These are phyloP conservation scores for Colletotrichum tamarilloi DNA, from an alignment of 2,329 filamentous ascomycete species.

Conservation along the genomic window DNA sequence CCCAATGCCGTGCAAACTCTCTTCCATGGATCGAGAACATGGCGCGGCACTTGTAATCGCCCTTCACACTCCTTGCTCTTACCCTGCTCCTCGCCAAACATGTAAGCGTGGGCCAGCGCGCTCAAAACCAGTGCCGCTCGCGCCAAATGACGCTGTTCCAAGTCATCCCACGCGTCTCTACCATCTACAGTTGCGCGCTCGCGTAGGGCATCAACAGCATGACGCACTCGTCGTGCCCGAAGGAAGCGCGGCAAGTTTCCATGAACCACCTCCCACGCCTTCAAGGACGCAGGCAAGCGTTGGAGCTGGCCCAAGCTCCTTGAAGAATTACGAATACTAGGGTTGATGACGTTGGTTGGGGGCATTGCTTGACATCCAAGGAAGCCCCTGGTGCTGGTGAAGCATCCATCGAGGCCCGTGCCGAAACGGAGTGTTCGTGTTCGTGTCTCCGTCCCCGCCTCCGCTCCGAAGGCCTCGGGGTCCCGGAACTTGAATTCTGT, in stretches of 20 bases:
- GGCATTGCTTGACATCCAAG: background rate
- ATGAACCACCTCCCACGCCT: constrained; percentile 29
- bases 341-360: background rate
- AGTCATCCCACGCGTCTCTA: constrained; percentile 1
- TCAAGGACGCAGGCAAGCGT: constrained; percentile 18
- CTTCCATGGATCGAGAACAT: constrained; percentile 17
- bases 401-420: constrained; percentile 25
- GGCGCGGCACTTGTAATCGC: constrained; percentile 7
- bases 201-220: constrained; percentile 21
- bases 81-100: constrained; percentile 16
- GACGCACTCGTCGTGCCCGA: constrained; percentile 13
- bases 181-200: background rate
- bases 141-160: constrained; percentile 18
- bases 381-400: constrained; percentile 14
- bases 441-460: background rate
- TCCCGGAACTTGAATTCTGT: constrained; percentile 14
- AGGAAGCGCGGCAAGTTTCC: constrained; percentile 8
- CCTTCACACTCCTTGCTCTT: background rate
- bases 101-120: constrained; percentile 28
- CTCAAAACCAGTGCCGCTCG: constrained; percentile 25
- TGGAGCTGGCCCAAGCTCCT: background rate
- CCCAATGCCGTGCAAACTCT: constrained; percentile 16
- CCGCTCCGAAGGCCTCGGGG: background rate
- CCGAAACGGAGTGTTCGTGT: constrained; percentile 21
- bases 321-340: background rate